phyloP scores from a whole-genome alignment of 495 filamentous ascomycete species.

The Margaritispora aquatica region DNA sequence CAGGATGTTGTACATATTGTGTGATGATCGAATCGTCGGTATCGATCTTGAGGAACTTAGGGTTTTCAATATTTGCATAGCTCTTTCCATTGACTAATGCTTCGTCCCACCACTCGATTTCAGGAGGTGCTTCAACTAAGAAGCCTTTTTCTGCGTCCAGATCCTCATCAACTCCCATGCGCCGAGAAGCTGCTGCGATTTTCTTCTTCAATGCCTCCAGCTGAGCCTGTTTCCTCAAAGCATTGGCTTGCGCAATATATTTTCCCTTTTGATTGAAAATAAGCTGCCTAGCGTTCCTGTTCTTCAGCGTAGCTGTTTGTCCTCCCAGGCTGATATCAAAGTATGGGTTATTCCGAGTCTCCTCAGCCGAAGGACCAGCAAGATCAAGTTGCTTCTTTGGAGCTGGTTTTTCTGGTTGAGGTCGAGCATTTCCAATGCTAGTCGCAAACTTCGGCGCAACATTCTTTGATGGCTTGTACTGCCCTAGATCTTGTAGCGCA shows the following conservation, averaged over 20 bases:
- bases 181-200: constrained; percentile 79
- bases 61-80: constrained; percentile 63
- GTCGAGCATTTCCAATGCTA: constrained; percentile 51
- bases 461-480: constrained; percentile 54
- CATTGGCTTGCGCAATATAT: constrained; percentile 89
- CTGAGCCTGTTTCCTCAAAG: constrained; percentile 76
- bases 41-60: constrained; percentile 64
- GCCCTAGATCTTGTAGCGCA: constrained; percentile 67
- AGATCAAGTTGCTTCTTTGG: constrained; percentile 60
- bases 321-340: constrained; percentile 68
- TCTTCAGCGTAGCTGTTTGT: constrained; percentile 54
- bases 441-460: constrained; percentile 52
- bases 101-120: constrained; percentile 98
- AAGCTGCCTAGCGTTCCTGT: constrained; percentile 64
- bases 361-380: constrained; percentile 61
- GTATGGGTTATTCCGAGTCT: constrained; percentile 73
- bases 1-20: constrained; percentile 84
- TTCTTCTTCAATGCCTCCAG: constrained; percentile 91
- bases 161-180: constrained; percentile 86
- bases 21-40: constrained; percentile 81
- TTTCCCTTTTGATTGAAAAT: constrained; percentile 95
- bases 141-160: constrained; percentile 84
- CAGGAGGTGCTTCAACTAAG: constrained; percentile 75
- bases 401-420: constrained; percentile 40
- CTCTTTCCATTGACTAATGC: constrained; percentile 65